Percentiles rank a stretch among this genome's conserved stretches.
Evolutionary conservation across 2,329 filamentous ascomycete genomes (phyloP).

Genomic region (Phaeosphaeria sp.): DNA sequence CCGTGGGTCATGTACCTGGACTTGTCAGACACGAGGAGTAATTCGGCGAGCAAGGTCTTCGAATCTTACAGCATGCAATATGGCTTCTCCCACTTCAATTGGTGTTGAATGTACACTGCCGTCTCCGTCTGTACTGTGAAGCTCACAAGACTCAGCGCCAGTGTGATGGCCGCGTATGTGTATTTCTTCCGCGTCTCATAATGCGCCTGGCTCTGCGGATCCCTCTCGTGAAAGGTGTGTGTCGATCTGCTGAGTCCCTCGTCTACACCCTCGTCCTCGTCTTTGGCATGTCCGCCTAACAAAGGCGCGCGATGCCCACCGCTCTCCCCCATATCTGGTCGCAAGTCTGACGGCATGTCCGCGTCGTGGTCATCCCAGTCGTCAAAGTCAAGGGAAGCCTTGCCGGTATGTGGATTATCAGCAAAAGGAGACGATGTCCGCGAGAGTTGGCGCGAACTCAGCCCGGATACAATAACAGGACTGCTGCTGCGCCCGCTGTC

Average conservation of each 20-base stretch:
- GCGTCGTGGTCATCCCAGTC: slow-evolving; percentile 54
- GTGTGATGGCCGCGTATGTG: slow-evolving; percentile 82
- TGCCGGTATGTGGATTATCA: slow-evolving; percentile 18
- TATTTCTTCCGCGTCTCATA: slow-evolving; percentile 80
- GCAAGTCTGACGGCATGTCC: slow-evolving; percentile 59
- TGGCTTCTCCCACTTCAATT: slow-evolving; percentile 95
- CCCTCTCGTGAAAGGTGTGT: slow-evolving; percentile 74
- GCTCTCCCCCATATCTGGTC: slow-evolving; percentile 45
- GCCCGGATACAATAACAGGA: slow-evolving; percentile 29
- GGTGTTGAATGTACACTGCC: slow-evolving; percentile 90
- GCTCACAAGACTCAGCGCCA: slow-evolving; percentile 80
- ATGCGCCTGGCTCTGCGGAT: slow-evolving; percentile 70
- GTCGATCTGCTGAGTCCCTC: slow-evolving; percentile 56
- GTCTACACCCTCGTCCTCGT: slow-evolving; percentile 45
- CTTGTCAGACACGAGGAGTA: background rate
- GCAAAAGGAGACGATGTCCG: slow-evolving; percentile 32
- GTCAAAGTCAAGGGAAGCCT: slow-evolving; percentile 49
- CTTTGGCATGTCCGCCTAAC: slow-evolving; percentile 50
- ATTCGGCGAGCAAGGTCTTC: too few species aligned
- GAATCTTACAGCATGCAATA: slow-evolving; percentile 87
- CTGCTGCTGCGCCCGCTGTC: slow-evolving; percentile 19
- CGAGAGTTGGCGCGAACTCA: slow-evolving; percentile 29
- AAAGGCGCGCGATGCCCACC: slow-evolving; percentile 57
- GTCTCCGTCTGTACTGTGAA: slow-evolving; percentile 97
- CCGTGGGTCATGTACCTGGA: slow-evolving; percentile 79